Evolutionary conservation across 345 rosid genomes (phyloP).

Genomic region (Salix viminalis): DNA sequence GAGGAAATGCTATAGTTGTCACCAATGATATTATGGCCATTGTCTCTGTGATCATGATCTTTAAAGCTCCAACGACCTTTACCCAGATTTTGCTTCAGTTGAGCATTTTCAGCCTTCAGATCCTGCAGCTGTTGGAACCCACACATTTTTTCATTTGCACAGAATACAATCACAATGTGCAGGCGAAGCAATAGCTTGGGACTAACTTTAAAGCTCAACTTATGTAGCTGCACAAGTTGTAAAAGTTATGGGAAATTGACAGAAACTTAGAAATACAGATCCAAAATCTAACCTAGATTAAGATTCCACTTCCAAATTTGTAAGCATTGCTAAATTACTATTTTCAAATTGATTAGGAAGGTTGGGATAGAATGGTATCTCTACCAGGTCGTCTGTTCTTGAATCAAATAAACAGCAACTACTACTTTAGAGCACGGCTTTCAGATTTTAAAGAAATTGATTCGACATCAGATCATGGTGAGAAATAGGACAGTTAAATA

Average conservation of each 20-base stretch:
- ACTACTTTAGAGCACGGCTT: no score
- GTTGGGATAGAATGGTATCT: no score
- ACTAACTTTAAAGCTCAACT: no score
- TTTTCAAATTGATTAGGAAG: no score
- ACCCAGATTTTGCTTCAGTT: conserved; percentile 37
- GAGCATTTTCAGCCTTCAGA: conserved; percentile 53
- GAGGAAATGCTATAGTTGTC: conserved; percentile 20
- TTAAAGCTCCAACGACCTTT: conserved; percentile 30
- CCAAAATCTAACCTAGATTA: background rate
- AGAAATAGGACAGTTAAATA: no score
- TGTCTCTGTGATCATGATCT: conserved; percentile 20
- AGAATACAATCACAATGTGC: background rate
- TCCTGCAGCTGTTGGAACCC: conserved; percentile 40
- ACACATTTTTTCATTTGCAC: background rate
- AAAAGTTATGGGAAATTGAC: background rate
- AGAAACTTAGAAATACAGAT: background rate
- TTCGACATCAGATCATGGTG: no score
- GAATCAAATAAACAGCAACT: no score
- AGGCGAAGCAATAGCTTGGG: background rate
- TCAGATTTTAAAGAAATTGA: no score
- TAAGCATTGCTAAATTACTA: no score
- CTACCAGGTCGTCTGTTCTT: no score
- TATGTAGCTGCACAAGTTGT: no score
- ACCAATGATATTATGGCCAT: conserved; percentile 11
- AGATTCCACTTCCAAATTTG: background rate